phyloP scores from a whole-genome alignment of 495 filamentous ascomycete species.

The Penicillium egyptiacum region DNA sequence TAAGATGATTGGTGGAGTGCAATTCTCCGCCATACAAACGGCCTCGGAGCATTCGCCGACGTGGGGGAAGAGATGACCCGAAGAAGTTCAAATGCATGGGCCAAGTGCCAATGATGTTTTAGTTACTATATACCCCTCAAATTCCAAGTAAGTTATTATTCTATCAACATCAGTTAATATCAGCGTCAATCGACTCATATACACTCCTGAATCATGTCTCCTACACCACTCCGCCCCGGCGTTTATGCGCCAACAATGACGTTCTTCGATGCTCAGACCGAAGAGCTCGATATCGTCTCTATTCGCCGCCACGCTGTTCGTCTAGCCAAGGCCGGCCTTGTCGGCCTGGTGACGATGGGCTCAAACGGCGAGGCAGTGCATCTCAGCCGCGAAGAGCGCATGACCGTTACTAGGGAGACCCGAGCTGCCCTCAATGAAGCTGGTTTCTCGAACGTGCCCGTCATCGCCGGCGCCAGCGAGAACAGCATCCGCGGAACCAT shows the following conservation, averaged over 20 bases:
- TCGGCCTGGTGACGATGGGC: conserved; percentile 83
- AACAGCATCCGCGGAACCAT: conserved; percentile 77
- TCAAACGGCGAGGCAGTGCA: conserved; percentile 90
- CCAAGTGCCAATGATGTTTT: conserved; percentile 3
- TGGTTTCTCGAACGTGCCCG: conserved; percentile 70
- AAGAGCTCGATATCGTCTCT: conserved; percentile 77
- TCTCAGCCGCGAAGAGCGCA: conserved; percentile 71
- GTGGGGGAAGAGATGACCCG: conserved; percentile 23
- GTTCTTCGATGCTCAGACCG: conserved; percentile 79
- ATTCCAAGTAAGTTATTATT: neutral
- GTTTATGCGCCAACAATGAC: conserved; percentile 91
- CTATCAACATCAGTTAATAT: neutral
- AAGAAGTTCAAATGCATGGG: neutral
- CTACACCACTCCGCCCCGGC: conserved; percentile 72
- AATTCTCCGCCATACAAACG: conserved; percentile 27
- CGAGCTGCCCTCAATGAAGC: conserved; percentile 81
- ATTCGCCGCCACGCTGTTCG: conserved; percentile 79
- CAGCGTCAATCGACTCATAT: conserved; percentile 4
- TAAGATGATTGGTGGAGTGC: conserved; percentile 24
- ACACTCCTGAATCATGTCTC: conserved; percentile 29
- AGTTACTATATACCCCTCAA: conserved; percentile 7
- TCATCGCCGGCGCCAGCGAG: conserved; percentile 79
- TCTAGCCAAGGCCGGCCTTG: conserved; percentile 77
- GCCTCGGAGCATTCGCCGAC: conserved; percentile 30
- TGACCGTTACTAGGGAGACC: conserved; percentile 73